Conservation (phyloP, 257 asterid genomes). For the Phtheirospermum japonicum region DNA sequence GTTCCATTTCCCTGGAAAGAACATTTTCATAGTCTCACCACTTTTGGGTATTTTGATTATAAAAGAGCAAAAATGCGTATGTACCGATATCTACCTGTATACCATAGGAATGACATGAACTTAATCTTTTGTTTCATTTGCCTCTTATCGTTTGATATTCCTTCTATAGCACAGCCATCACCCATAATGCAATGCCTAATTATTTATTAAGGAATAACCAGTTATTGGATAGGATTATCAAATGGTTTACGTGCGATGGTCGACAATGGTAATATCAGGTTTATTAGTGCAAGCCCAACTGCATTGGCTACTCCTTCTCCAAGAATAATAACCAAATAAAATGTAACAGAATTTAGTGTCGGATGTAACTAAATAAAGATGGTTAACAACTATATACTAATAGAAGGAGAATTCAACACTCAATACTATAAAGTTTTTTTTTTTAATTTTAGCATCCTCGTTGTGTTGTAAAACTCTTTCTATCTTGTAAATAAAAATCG, state of each 20-base stretch:
- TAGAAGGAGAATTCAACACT: no score
- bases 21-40: neutral
- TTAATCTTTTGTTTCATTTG: conserved; percentile 54
- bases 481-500: no score
- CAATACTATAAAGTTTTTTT: no score
- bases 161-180: conserved; percentile 63
- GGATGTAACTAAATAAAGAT: no score
- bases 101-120: conserved; percentile 54
- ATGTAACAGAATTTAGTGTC: neutral
- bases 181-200: conserved; percentile 49
- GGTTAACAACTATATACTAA: no score
- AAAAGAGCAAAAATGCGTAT: neutral
- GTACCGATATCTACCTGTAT: conserved; percentile 40
- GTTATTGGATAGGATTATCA: neutral
- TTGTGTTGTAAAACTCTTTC: no score
- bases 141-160: conserved; percentile 48
- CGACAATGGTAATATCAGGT: conserved; percentile 44
- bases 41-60: neutral
- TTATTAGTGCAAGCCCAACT: conserved; percentile 60
- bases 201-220: conserved; percentile 1
- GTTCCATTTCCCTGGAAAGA: conserved; percentile 44
- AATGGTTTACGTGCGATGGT: conserved; percentile 45
- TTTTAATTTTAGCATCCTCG: no score
- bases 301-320: conserved; percentile 68
- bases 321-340: conserved; percentile 15